A percentile compares a stretch with the other conserved stretches of the same genome.
Evolutionary conservation across 495 filamentous ascomycete genomes (phyloP).

Genomic region (Tuber microsphaerosporum): DNA sequence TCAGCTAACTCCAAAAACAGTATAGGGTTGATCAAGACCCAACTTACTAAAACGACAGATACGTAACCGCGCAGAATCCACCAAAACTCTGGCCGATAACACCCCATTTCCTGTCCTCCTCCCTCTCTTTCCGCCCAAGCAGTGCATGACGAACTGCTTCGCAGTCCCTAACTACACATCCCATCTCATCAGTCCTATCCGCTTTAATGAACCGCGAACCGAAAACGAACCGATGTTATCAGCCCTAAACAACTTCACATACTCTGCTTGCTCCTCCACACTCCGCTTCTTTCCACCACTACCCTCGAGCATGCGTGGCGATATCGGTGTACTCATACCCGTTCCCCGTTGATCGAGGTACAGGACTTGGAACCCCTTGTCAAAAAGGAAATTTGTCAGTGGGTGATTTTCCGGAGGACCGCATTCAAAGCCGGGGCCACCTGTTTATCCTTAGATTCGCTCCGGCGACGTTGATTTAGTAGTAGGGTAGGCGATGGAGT

Average conservation of each 20-base stretch:
- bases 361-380: conserved; percentile 76
- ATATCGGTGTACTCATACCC: conserved; percentile 71
- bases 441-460: conserved; percentile 35
- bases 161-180: conserved; percentile 61
- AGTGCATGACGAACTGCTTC: conserved; percentile 74
- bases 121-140: conserved; percentile 55
- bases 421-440: conserved; percentile 73
- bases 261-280: conserved; percentile 60
- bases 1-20: background rate
- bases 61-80: conserved; percentile 73
- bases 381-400: conserved; percentile 61
- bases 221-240: conserved; percentile 57
- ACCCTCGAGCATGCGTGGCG: conserved; percentile 58
- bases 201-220: background rate
- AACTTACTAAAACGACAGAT: conserved; percentile 66
- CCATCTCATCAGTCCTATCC: conserved; percentile 8
- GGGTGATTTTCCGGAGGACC: conserved; percentile 62
- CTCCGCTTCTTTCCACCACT: conserved; percentile 23
- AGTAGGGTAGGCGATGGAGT: background rate
- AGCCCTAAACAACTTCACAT: conserved; percentile 79
- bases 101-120: conserved; percentile 68
- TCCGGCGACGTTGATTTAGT: background rate
- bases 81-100: conserved; percentile 86
- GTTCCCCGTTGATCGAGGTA: conserved; percentile 85
- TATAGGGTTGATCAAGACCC: background rate